Percentiles rank a stretch among this genome's conserved stretches.
phyloP scores from a whole-genome alignment of 805 yeast genomes.

The Ogataea haglerorum region DNA sequence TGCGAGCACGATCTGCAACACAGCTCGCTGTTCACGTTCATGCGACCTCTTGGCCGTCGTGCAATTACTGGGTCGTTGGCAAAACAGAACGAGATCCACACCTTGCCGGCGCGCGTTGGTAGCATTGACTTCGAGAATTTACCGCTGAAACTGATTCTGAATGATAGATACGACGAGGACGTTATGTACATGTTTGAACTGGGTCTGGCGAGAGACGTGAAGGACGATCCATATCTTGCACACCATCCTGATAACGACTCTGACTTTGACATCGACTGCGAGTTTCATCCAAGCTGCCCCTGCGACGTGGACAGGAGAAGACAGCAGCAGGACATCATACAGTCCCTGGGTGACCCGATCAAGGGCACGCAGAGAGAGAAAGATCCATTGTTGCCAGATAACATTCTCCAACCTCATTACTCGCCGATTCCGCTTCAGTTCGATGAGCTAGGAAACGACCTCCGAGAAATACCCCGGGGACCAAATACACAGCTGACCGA shows the following conservation, averaged over 20 bases:
- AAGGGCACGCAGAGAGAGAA: neutral
- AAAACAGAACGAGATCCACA: neutral
- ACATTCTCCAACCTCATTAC: conserved; percentile 8
- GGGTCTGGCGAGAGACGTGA: conserved; percentile 28
- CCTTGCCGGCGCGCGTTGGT: neutral
- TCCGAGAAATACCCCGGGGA: conserved; percentile 71
- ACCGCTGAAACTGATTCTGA: conserved; percentile 20
- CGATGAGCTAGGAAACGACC: conserved; percentile 61
- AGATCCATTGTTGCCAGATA: neutral
- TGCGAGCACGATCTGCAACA: conserved; percentile 55
- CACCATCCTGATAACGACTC: conserved; percentile 24
- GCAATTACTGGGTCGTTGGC: conserved; percentile 54
- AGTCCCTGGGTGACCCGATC: neutral
- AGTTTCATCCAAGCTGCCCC: conserved; percentile 35
- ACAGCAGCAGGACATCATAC: conserved; percentile 4
- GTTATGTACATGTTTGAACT: conserved; percentile 35
- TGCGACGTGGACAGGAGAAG: conserved; percentile 32
- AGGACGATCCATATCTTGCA: conserved; percentile 22
- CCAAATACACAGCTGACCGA: conserved; percentile 40
- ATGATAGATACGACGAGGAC: conserved; percentile 66
- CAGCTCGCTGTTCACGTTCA: conserved; percentile 55
- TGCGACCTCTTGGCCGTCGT: conserved; percentile 66
- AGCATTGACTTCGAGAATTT: neutral
- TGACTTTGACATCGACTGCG: conserved; percentile 22
- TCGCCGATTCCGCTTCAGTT: conserved; percentile 36